A percentile compares a stretch with the other conserved stretches of the same genome.
These are phyloP conservation scores for Cutaneotrichosporon cavernicola DNA, from an alignment of 1,284 basidiomycete genomes.

Conservation along the genomic window DNA sequence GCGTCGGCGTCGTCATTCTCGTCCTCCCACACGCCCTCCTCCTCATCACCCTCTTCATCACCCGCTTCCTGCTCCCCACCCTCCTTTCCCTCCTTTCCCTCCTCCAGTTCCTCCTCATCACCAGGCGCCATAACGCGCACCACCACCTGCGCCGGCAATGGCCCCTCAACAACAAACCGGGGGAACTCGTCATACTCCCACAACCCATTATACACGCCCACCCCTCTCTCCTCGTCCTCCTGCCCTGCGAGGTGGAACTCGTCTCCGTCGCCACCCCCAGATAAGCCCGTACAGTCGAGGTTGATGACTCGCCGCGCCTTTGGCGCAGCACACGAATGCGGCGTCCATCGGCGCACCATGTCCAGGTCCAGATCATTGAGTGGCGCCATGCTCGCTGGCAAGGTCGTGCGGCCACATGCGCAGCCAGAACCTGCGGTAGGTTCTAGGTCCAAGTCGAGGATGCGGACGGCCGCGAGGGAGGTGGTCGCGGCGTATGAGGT, in stretches of 20 bases:
- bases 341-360: slow-evolving; percentile 9
- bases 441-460: slow-evolving; percentile 6
- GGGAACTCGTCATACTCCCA: slow-evolving; percentile 14
- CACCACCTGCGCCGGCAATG: neutral
- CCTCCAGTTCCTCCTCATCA: neutral
- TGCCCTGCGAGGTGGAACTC: neutral
- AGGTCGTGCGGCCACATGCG: neutral
- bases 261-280: neutral
- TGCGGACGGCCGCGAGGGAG: neutral
- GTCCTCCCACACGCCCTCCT: neutral
- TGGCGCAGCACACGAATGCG: slow-evolving; percentile 1
- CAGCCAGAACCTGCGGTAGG: neutral
- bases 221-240: no score
- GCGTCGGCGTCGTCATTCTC: neutral
- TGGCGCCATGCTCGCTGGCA: neutral
- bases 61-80: neutral
- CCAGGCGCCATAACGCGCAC: slow-evolving; percentile 6
- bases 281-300: slow-evolving; percentile 4
- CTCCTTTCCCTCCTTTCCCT: neutral
- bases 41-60: neutral
- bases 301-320: neutral
- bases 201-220: neutral
- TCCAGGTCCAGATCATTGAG: neutral
- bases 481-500: neutral
- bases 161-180: neutral